Base-by-base conservation (phyloP, 2,329 filamentous ascomycete species). In the Fusarium sp. region DNA sequence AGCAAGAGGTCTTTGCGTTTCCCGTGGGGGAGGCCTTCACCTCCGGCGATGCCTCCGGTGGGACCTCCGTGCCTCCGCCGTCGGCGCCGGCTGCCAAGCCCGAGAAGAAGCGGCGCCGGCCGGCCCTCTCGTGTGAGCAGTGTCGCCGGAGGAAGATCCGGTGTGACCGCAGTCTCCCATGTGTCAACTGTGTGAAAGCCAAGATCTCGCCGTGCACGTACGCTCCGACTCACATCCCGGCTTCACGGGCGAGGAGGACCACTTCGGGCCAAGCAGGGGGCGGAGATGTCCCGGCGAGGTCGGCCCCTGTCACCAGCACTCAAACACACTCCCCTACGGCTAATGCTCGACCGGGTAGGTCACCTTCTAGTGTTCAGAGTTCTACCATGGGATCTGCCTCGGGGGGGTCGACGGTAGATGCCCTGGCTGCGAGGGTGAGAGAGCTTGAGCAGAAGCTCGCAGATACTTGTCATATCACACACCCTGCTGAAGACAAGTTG, bases 91-190 rank as follows among this genome's bases (percentile, higher is more conserved):
- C 61, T 29, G 57, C 68, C 58, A 77, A 69, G 62, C 50, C 75
- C 24, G 76, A 80, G 56, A 84, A 84, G 81, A 84, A 84, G 67
- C 79, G 83, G 11, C 80, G 83, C 61, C 80, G 83, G 20, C 84
- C 83, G 37, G 81, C 85, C 4, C 80, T 86, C 35, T 89, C 90
- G 2, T 92, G 90, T 78, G 82, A 86, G 73, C 84, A 89, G 48
- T 92, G 91, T 76, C 85, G 90, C 50, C 86, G 82, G 65, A 88
- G 90, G 45, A 93, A 92, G 80, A 88, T 92, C 68, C 86, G 87
- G 56, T 92, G 91, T 77, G 88, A 92, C 76, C 87, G 89, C 58
- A 86, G 87, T 68, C 80, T 82, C 8, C 91, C 91, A 1, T 92
- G 91, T 76, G 86, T 84, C 68, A 90, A 91, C 67, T 92, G 91